A percentile compares a stretch with the other conserved stretches of the same genome.
Evolutionary conservation across 148 eudicot genomes (phyloP).

Genomic region (Gaultheria prostrata): DNA sequence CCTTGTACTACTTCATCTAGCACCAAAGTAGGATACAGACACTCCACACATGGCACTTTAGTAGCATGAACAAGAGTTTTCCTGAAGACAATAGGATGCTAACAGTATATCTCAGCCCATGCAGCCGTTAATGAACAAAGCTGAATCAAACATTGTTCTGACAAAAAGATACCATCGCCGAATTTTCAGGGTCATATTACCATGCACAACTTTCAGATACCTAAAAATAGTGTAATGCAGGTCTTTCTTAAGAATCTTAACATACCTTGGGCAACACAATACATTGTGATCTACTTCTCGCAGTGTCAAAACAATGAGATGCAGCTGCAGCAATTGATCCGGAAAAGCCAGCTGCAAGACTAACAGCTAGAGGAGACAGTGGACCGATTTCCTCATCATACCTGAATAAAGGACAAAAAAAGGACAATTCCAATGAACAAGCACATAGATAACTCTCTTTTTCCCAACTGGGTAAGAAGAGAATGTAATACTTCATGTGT

Average conservation of each 20-base stretch:
- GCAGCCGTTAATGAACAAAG: not conserved
- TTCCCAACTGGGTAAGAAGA: not conserved
- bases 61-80: not conserved
- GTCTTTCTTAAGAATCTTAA: not conserved
- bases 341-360: constrained; percentile 84
- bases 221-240: not conserved
- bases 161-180: not conserved
- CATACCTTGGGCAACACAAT: constrained; percentile 68
- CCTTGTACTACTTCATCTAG: not conserved
- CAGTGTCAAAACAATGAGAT: constrained; percentile 91
- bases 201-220: not conserved
- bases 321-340: constrained; percentile 86
- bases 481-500: not conserved
- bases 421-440: not conserved
- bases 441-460: not conserved
- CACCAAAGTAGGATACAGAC: not conserved
- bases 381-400: constrained; percentile 72
- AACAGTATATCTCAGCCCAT: not conserved
- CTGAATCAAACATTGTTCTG: not conserved
- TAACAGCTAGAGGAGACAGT: constrained; percentile 68
- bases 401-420: constrained; percentile 19
- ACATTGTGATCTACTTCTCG: constrained; percentile 76
- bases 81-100: not conserved
- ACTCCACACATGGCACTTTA: not conserved
- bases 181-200: not conserved